Evolutionary conservation across 768 basidiomycete species (phyloP), one percentile per base, ranked within the genome.

Genomic region (Boletus vinaceobasis): DNA sequence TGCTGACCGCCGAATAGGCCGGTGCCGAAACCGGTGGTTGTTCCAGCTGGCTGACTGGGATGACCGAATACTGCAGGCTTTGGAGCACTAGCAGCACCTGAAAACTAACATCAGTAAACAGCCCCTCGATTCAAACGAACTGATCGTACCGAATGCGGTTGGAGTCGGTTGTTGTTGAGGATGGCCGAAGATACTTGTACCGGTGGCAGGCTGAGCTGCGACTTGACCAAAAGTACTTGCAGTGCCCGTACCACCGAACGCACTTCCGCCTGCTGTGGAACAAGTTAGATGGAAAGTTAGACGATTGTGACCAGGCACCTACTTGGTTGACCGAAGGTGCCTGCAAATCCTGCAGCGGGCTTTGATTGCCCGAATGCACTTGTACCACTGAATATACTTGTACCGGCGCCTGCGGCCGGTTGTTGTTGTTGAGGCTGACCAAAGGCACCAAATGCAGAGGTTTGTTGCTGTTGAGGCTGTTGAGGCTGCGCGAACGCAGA

Each of bases 51-150:
- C 55, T 83, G 79, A 42, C 65, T 60, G 11, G 78, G 60, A 43
- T 74, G 77, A 48, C 82, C 80, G 52, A 85, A 84, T 26, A 82
- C 64, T 15, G 72, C 71, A 6, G 81, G 74, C 53, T 83, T 81
- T 19, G 71, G 55, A 21, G 74, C 62, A 52, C 68, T 67, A 38
- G 66, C 63, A 8, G 58, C 53, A 54, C 74, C 75, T 75, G 36
- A 23, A 31, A 33, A 23, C 15, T 11, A 27, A 53, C 31, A n/a
- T 60, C 21, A 47, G 23, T 37, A 37, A 40, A 37, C 23, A 13
- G 1, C 40, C 48, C 5, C 36, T 42, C 21, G 17, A 19, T 29
- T 23, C 43, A 26, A 50, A 65, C 59, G 32, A 58, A 73, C 71
- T 70, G 38, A 77, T 78, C 37, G 59, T 58, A 62, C 79, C 75